phyloP scores from a whole-genome alignment of 1,284 basidiomycete species.

The Leccinum subrobustum region DNA sequence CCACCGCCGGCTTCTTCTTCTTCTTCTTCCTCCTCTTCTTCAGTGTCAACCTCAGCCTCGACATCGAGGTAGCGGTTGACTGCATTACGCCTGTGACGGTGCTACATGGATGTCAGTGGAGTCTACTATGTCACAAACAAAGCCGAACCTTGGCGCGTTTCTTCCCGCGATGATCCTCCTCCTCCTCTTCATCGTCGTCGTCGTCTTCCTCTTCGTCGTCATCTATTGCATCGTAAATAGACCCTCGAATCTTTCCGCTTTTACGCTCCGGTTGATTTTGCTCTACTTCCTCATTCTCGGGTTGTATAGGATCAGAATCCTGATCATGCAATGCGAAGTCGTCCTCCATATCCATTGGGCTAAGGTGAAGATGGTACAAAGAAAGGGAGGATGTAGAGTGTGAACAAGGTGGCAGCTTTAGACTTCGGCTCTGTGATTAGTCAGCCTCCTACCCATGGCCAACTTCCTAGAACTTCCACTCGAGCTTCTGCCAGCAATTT shows the following conservation, averaged over 20 bases:
- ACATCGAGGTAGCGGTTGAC: constrained; percentile 91
- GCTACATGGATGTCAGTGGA: constrained; percentile 36
- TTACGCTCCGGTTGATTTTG: constrained; percentile 32
- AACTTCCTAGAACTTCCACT: constrained; percentile 54
- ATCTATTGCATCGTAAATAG: constrained; percentile 52
- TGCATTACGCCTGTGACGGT: constrained; percentile 60
- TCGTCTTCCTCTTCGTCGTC: constrained; percentile 50
- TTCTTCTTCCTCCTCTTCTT: constrained; percentile 94
- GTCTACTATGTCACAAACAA: neutral
- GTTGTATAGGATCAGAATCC: constrained; percentile 35
- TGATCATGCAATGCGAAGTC: constrained; percentile 40
- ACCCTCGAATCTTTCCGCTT: constrained; percentile 34
- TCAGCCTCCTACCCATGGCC: constrained; percentile 27
- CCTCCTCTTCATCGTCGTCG: constrained; percentile 46
- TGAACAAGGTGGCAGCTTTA: neutral
- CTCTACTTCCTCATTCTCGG: constrained; percentile 39
- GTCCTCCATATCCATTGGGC: constrained; percentile 47
- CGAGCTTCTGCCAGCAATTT: constrained; percentile 56
- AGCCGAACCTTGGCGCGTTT: constrained; percentile 55
- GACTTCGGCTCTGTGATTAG: constrained; percentile 17
- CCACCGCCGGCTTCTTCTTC: constrained; percentile 81
- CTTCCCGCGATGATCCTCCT: constrained; percentile 45
- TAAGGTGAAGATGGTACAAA: constrained; percentile 31
- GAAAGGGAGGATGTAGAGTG: neutral
- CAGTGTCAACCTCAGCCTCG: constrained; percentile 91